Evolutionary conservation across 2,329 filamentous ascomycete species (phyloP).

Genomic region (Grosmannia serpens): DNA sequence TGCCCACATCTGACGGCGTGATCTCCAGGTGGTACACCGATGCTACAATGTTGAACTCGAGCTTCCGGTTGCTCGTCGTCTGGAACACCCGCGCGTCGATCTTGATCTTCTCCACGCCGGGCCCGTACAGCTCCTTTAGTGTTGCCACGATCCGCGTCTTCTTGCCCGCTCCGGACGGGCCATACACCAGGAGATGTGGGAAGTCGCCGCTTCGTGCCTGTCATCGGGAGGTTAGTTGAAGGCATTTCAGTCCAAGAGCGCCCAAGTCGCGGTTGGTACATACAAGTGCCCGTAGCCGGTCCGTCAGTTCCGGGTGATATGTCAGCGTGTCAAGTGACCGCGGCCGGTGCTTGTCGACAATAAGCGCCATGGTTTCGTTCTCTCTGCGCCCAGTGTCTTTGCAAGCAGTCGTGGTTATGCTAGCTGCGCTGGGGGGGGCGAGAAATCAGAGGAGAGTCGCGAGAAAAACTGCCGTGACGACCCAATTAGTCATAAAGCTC

Average conservation of each 20-base stretch:
- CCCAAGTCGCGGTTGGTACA: slow-evolving; percentile 15
- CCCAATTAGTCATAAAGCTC: not conserved
- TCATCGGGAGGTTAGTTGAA: not conserved
- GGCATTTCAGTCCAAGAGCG: not conserved
- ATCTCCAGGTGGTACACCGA: slow-evolving; percentile 98
- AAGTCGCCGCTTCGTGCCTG: slow-evolving; percentile 96
- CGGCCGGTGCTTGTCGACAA: slow-evolving; percentile 62
- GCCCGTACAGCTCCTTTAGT: slow-evolving; percentile 86
- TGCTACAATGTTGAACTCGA: slow-evolving; percentile 97
- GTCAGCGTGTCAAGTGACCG: slow-evolving; percentile 66
- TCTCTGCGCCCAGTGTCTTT: not conserved
- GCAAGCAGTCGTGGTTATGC: not conserved
- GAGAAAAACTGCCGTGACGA: not conserved
- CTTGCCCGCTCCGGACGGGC: slow-evolving; percentile 91
- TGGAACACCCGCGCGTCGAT: slow-evolving; percentile 96
- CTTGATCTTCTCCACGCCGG: slow-evolving; percentile 99
- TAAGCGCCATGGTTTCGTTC: slow-evolving; percentile 45
- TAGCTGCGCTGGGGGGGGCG: no score
- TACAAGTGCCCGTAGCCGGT: slow-evolving; percentile 77
- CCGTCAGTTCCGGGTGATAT: slow-evolving; percentile 83
- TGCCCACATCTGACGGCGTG: slow-evolving; percentile 91
- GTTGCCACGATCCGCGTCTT: slow-evolving; percentile 96
- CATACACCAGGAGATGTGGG: slow-evolving; percentile 93
- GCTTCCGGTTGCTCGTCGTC: slow-evolving; percentile 88
- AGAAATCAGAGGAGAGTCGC: not conserved